Evolutionary conservation across 768 basidiomycete genomes (phyloP).

Genomic region (Rhizopogon sp.): DNA sequence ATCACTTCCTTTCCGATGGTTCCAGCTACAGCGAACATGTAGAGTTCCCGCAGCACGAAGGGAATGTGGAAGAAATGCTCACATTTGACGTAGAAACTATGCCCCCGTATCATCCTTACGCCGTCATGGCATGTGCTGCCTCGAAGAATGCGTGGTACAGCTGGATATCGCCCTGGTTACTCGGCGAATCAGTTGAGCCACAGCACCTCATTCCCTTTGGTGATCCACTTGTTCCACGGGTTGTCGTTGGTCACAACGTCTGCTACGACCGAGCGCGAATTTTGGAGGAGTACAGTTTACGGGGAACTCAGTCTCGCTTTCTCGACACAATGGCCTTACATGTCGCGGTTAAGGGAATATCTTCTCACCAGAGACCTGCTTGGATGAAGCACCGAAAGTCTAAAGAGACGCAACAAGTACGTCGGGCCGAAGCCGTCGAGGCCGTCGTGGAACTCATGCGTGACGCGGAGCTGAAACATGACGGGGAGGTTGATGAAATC

Average conservation of each 20-base stretch:
- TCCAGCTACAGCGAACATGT: constrained; percentile 73
- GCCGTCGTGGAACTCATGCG: constrained; percentile 51
- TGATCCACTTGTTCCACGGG: constrained; percentile 40
- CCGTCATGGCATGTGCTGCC: constrained; percentile 87
- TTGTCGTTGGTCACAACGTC: constrained; percentile 93
- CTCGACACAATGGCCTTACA: constrained; percentile 95
- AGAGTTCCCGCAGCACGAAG: constrained; percentile 57
- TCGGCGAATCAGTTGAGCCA: constrained; percentile 51
- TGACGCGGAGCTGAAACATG: constrained; percentile 30
- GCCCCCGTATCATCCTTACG: constrained; percentile 73
- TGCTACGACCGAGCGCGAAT: constrained; percentile 88
- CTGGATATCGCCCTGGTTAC: constrained; percentile 94
- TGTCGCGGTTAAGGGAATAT: constrained; percentile 90
- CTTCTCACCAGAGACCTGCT: constrained; percentile 88
- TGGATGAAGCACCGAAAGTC: constrained; percentile 86
- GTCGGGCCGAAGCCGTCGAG: constrained; percentile 59
- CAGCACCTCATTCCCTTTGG: constrained; percentile 77
- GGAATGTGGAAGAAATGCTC: constrained; percentile 66
- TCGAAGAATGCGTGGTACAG: constrained; percentile 86
- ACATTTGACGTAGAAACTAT: constrained; percentile 94
- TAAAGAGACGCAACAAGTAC: constrained; percentile 50
- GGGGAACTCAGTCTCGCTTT: constrained; percentile 68
- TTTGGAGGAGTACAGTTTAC: constrained; percentile 74
- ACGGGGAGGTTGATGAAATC: constrained; percentile 34
- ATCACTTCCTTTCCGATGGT: constrained; percentile 66